Base-by-base conservation (phyloP, 2,329 filamentous ascomycete genomes). In the Colletotrichum liaoningense region DNA sequence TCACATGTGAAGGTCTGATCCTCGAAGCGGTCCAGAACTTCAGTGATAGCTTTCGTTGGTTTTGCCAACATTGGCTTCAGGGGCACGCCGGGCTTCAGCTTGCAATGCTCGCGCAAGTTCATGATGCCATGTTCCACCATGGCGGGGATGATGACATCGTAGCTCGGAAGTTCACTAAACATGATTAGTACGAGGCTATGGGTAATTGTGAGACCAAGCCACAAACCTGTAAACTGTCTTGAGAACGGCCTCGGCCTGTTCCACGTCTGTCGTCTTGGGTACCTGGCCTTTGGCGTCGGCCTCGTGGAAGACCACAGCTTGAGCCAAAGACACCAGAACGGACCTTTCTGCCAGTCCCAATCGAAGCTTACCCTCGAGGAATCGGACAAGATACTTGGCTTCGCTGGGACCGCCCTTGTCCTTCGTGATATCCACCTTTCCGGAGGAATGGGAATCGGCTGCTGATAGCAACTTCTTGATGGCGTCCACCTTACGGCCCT, bases 41-140 rank as follows among this genome's bases (percentile, higher is more conserved):
- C 97, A 1, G 95, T 98, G 78, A 99, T 98, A 5, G 97, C 95
- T 82, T 99, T 99, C 11, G 97, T 99, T 3, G 97, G 97, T 79
- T 98, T 98, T 24, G 97, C 97, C 85, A 99, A 88, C 97, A 99
- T 99, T 78, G 97, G 97, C 83, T 99, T 99, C 72, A 99, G 87
- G 0, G 97, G 97, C 19, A 99, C 94, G 75, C 97, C 97, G 0
- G 97, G 96, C 77, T 95, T 94, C 57, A 99, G 89, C 82, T 97
- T 97, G 88, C 97, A 98, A 69, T 93, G 91, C 11, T 97, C 93
- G 65, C 91, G 90, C 14, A 99, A 85, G 49, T 95, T 92, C 85
- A 93, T 90, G 75, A 99, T 94, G 22, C 97, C 97, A 78, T 97
- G 90, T 78, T 97, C 87, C 30, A 98, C 86, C 87, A 98, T 94